A percentile compares a stretch with the other conserved stretches of the same genome.
Evolutionary conservation across 768 basidiomycete genomes (phyloP).

Genomic region (Naganishia vaughanmartiniae): DNA sequence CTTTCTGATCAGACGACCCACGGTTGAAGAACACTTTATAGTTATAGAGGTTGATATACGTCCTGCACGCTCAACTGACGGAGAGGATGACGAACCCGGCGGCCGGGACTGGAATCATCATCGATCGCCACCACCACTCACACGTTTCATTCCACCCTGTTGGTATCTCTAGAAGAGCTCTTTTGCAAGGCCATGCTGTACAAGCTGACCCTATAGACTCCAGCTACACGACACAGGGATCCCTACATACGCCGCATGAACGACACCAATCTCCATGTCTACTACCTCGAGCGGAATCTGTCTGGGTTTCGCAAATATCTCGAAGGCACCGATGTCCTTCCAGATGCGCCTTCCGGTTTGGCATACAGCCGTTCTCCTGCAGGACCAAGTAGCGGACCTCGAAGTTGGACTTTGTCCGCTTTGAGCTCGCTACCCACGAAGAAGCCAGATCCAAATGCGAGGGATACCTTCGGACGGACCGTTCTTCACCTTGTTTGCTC

Average conservation of each 20-base stretch:
- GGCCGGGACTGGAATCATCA: background rate
- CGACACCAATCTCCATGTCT: conserved; percentile 33
- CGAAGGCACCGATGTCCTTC: conserved; percentile 28
- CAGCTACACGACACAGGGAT: background rate
- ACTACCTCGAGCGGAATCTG: conserved; percentile 33
- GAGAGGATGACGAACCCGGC: background rate
- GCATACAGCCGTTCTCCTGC: conserved; percentile 10
- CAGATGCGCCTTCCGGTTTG: conserved; percentile 20
- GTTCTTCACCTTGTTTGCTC: conserved; percentile 78
- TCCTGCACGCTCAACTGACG: too few relatives aligned
- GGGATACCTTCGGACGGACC: conserved; percentile 48
- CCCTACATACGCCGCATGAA: conserved; percentile 15
- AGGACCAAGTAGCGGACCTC: conserved; percentile 18
- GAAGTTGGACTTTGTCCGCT: conserved; percentile 27
- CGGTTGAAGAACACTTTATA: too few relatives aligned
- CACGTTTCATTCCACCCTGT: background rate
- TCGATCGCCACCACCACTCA: background rate
- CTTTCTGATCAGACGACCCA: too few relatives aligned
- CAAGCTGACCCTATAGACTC: background rate
- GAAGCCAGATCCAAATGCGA: conserved; percentile 49
- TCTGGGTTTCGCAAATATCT: conserved; percentile 33
- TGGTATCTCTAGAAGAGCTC: conserved; percentile 6
- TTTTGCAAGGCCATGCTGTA: too few relatives aligned
- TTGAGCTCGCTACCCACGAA: background rate
- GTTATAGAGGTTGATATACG: too few relatives aligned